Evolutionary conservation across 2,329 filamentous ascomycete species (phyloP).

Genomic region (Lasiodiplodia sp.): DNA sequence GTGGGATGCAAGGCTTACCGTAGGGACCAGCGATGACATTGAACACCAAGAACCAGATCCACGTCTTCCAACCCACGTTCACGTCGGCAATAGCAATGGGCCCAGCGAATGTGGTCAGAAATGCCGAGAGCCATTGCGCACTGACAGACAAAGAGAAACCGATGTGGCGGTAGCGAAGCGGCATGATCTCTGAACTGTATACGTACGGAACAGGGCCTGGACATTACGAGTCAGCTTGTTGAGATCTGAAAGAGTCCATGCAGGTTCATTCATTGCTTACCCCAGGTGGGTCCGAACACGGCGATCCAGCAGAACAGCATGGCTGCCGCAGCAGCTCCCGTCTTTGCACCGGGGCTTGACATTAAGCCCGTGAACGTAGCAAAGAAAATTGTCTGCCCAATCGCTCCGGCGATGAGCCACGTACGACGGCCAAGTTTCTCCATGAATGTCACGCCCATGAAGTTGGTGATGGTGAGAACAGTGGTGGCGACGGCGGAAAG

Average conservation of each 20-base stretch:
- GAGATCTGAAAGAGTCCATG: not conserved
- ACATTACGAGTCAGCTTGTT: constrained; percentile 1
- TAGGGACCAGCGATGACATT: constrained; percentile 44
- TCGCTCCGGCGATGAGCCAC: constrained; percentile 33
- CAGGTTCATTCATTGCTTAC: constrained; percentile 18
- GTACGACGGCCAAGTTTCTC: constrained; percentile 40
- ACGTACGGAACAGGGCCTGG: constrained; percentile 36
- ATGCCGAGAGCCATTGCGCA: constrained; percentile 46
- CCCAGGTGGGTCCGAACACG: constrained; percentile 44
- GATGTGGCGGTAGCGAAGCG: constrained; percentile 45
- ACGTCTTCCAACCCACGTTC: constrained; percentile 45
- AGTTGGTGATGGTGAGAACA: constrained; percentile 37
- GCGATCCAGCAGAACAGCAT: constrained; percentile 44
- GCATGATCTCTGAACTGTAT: constrained; percentile 45
- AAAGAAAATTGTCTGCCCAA: constrained; percentile 39
- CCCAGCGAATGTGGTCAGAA: constrained; percentile 46
- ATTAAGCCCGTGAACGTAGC: constrained; percentile 39
- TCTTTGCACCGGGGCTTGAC: constrained; percentile 31
- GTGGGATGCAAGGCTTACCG: constrained; percentile 23
- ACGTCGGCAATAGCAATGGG: constrained; percentile 41
- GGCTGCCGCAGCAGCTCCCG: constrained; percentile 39
- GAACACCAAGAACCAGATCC: constrained; percentile 44
- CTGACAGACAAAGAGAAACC: constrained; percentile 43
- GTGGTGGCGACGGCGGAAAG: constrained; percentile 39
- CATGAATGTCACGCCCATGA: constrained; percentile 37